Base-by-base conservation (phyloP, 305 asterid genomes). In the Fraxinus angustifolia region DNA sequence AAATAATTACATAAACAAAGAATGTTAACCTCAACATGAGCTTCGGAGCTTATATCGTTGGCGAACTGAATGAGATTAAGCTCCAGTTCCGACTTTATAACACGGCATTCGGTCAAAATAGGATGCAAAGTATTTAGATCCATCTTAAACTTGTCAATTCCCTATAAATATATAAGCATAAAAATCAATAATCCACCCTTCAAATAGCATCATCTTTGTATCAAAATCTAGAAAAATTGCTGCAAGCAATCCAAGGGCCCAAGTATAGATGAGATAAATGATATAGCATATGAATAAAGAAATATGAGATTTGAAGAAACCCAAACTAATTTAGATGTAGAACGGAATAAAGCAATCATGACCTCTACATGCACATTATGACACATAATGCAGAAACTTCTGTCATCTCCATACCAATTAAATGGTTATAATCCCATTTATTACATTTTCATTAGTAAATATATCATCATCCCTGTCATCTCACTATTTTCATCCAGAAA, bases 11-110 rank as follows among this genome's bases (percentile, higher is more conserved):
- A 80, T 75, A 79, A 79, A 75, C 80, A 78, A 82, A 77, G 83
- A 85, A 83, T 78, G 78, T 84, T 83, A 80, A 95, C 98, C 98
- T 94, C 93, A 79, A 96, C 93, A 87, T 96, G 99, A 80, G 98
- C 98, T 92, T 96, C 99, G 33, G 99, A 92, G 93, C 98, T 95
- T 84, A 95, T 95, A 84, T 95, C 97, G 85, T 94, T 96, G 84
- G 99, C 96, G 86, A 88, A 96, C 84, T 96, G 99, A 86, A 96
- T 94, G 81, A 96, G 88, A 86, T 87, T 88, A 85, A 93, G 89
- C 90, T 96, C 99, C 78, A 89, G 85, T 71, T 83, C 76, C 16
- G 97, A 91, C 91, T 96, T 96, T 83, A 86, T 12, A 81, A 92
- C 98, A 34, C 99, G 98, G 56, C 99, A 96, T 91, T 94, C 98